phyloP scores from a whole-genome alignment of 2,329 filamentous ascomycete species.

The Colletotrichum sublineola region DNA sequence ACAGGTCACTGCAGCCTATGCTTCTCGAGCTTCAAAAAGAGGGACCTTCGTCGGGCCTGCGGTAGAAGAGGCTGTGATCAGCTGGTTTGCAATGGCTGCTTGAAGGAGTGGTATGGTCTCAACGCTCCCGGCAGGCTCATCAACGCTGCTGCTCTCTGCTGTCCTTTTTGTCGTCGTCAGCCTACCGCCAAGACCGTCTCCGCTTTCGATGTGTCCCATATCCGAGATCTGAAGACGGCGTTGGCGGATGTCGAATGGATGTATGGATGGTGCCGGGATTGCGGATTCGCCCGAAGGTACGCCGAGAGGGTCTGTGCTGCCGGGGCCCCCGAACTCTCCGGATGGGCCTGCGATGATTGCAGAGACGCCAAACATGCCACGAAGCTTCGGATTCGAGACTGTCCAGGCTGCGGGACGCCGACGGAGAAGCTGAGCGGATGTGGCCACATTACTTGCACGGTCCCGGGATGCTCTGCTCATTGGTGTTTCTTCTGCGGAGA shows the following conservation, averaged over 20 bases:
- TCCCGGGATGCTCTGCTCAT: conserved; percentile 49
- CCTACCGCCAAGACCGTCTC: conserved; percentile 55
- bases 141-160: conserved; percentile 62
- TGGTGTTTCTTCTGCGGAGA: conserved; percentile 59
- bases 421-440: conserved; percentile 56
- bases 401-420: conserved; percentile 53
- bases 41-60: conserved; percentile 57
- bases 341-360: conserved; percentile 60
- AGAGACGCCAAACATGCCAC: conserved; percentile 40
- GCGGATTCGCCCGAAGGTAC: conserved; percentile 57
- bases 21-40: conserved; percentile 55
- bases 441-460: conserved; percentile 55
- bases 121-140: conserved; percentile 59
- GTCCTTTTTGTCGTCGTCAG: conserved; percentile 63
- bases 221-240: conserved; percentile 55
- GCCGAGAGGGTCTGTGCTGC: conserved; percentile 60
- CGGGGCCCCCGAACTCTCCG: conserved; percentile 53
- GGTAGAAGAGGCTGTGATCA: conserved; percentile 60
- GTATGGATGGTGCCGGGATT: conserved; percentile 62
- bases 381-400: conserved; percentile 42
- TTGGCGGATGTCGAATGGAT: conserved; percentile 60
- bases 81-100: conserved; percentile 57
- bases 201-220: conserved; percentile 53
- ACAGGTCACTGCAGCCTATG: conserved; percentile 60
- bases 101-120: conserved; percentile 60